Base-by-base conservation (phyloP, 1,139 yeast species). In the Pichia sp. region DNA sequence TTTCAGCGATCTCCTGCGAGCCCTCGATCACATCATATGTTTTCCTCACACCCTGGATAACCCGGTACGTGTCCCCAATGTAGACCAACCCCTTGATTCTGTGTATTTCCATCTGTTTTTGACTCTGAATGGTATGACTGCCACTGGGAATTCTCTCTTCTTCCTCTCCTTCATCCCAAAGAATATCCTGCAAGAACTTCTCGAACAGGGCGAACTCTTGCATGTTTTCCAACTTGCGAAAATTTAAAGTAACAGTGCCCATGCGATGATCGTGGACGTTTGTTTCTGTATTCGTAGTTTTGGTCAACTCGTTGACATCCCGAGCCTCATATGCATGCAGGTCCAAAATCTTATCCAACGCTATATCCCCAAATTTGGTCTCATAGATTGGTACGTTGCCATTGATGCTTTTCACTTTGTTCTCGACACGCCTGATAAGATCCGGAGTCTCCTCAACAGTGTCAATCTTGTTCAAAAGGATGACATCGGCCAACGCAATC, bases 31-130 rank as follows among this genome's bases (percentile, higher is more conserved):
- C 74, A 57, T 93, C 99, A 67, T 89, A 93, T 0, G 96, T 88
- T 55, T 89, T 95, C 55, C 98, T 74, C 0, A 93, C 99, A 4
- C 96, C 98, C 66, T 93, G 99, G n/a, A 93, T 71, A 1, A 93
- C 90, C 55, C 78, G 73, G n/a, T 78, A 82, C 1, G 55, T 55
- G 3, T 65, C 65, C 1, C 59, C 62, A 6, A 66, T 65, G 2
- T 83, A 78, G 18, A 89, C 60, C 7, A 88, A 68, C 0, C 97
- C 99, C 65, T 95, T 93, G 4, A 86, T 71, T 56, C 99, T 71
- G 61, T 90, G 96, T 2, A 93, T 74, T 60, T 90, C 97, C 3
- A 79, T 74, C 1, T 31, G 41, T 16, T 44, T 37, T 31, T 70
- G 70, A 7, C 73, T 69, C 4, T 61, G 66, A 46, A 18, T n/a